Conservation (phyloP, 257 asterid genomes). For the Mitragyna speciosa region DNA sequence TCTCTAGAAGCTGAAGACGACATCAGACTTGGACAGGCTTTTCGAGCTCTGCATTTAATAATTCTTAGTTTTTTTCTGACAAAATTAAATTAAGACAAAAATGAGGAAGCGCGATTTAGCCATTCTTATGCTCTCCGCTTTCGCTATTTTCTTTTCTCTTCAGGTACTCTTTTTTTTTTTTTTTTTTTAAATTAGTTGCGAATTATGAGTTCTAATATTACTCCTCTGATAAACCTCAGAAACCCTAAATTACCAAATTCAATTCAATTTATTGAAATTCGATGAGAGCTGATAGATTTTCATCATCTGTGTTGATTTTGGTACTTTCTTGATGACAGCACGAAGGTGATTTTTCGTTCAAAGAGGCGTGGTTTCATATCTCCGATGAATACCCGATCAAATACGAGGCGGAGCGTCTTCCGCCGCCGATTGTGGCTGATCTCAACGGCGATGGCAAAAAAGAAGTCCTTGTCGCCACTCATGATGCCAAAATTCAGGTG, state of each 20-base stretch:
- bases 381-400: constrained; percentile 89
- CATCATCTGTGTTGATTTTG: not conserved
- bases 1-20: constrained; percentile 10
- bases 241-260: constrained; percentile 16
- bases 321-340: constrained; percentile 40
- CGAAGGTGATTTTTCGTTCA: constrained; percentile 96
- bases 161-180: constrained; percentile 47
- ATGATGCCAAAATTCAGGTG: constrained; percentile 96
- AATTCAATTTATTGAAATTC: not conserved
- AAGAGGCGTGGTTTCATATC: constrained; percentile 92
- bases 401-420: constrained; percentile 91
- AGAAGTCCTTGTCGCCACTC: constrained; percentile 93
- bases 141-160: constrained; percentile 96
- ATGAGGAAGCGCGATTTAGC: constrained; percentile 99
- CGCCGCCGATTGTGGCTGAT: constrained; percentile 92
- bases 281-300: not conserved
- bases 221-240: constrained; percentile 5
- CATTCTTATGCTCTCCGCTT: constrained; percentile 90
- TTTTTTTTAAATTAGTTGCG: not conserved
- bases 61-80: not conserved
- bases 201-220: not conserved
- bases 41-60: not conserved
- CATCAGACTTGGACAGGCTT: not conserved
- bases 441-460: constrained; percentile 92
- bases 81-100: not conserved